Evolutionary conservation across 331 rosid species (phyloP), one percentile per base, ranked within the genome.

Genomic region (Rosa hybrid): DNA sequence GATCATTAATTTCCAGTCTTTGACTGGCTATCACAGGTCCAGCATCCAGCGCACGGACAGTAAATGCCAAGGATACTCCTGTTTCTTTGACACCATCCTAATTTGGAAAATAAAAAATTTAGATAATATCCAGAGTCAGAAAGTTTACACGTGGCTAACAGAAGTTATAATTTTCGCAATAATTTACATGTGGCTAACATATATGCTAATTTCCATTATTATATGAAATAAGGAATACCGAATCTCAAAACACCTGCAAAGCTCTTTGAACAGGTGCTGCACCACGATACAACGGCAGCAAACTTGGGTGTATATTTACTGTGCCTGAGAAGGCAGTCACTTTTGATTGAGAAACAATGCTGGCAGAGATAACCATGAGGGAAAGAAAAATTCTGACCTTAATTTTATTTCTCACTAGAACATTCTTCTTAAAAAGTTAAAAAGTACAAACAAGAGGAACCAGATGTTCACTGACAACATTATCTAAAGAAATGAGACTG

Each of bases 201-300:
- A 39, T 44, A 38, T 17, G 20, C 6, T 20, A 56, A n/a, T 17
- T 18, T 18, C 21, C 8, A 68, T 56, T 80, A 8, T 13, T 6
- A 73, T 59, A 49, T 10, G 30, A 44, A 68, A 72, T 41, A 42
- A 21, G 48, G 21, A 78, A 71, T 57, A n/a, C 60, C 45, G 59
- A 34, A 81, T 49, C 68, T 44, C 39, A 71, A 54, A 83, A 53
- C 59, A 94, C 98, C 98, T 91, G 98, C 83, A 95, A 81, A 30
- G 99, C 96, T 85, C 98, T 85, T 86, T 95, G 99, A 78, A 95
- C 99, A 51, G 98, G 98, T 51, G 99, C 99, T 75, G 97, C 98
- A 74, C 99, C 98, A 38, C 98, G 96, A 77, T 95, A 95, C 81
- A 88, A 75, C 5, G 99, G 99, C 83, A 93, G 84, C 76, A 91